Conservation (phyloP, 164 flowering plant species). For the Pachysandra terminalis region DNA sequence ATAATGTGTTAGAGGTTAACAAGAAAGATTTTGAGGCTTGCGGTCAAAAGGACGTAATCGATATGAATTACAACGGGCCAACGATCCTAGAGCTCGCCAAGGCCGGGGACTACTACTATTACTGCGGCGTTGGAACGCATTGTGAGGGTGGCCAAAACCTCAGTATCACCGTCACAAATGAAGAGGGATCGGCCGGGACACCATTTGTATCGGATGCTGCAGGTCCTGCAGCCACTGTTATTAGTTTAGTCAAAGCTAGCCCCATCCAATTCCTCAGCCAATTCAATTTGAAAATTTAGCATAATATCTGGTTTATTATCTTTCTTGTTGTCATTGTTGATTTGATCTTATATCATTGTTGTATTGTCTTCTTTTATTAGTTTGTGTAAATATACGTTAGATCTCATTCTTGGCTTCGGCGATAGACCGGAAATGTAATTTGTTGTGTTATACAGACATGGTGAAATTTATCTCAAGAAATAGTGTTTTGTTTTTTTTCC, state of each 20-base stretch:
- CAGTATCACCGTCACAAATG: slow-evolving; percentile 26
- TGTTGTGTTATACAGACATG: too few species aligned
- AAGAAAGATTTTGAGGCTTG: slow-evolving; percentile 34
- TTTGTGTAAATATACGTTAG: too few species aligned
- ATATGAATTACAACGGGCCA: slow-evolving; percentile 25
- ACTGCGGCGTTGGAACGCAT: slow-evolving; percentile 40
- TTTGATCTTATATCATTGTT: background rate
- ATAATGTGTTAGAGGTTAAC: slow-evolving; percentile 32
- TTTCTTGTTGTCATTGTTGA: slow-evolving; percentile 11
- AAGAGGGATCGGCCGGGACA: slow-evolving; percentile 23
- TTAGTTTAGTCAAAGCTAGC: background rate
- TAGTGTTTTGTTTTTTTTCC: too few species aligned
- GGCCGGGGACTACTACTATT: slow-evolving; percentile 35
- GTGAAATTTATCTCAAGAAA: too few species aligned
- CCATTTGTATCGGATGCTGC: background rate
- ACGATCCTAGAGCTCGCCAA: slow-evolving; percentile 16
- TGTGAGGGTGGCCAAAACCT: slow-evolving; percentile 52
- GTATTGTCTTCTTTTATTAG: too few species aligned
- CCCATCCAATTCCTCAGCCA: background rate
- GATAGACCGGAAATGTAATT: too few species aligned
- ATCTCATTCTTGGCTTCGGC: too few species aligned
- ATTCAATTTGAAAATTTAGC: slow-evolving; percentile 1
- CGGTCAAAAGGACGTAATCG: slow-evolving; percentile 13
- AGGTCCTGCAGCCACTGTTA: background rate
- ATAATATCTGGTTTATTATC: slow-evolving; percentile 13